A percentile compares a stretch with the other conserved stretches of the same genome.
Conservation (phyloP, 306 rosid species). For the Notholithocarpus densiflorus region DNA sequence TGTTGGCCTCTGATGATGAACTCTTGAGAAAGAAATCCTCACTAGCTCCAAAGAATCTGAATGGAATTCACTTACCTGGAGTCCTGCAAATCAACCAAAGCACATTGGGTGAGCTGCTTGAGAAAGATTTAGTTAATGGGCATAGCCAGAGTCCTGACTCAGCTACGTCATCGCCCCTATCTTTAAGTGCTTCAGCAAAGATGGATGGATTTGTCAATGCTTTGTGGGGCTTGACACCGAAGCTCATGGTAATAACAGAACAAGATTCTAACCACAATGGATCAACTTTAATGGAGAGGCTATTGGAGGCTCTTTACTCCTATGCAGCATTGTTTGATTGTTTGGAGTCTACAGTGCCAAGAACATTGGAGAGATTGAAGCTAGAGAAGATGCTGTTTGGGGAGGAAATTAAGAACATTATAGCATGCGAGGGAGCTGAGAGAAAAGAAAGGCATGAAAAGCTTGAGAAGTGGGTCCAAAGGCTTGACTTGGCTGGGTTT, state of each 20-base stretch:
- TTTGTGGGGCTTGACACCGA: conserved; percentile 74
- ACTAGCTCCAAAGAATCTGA: conserved; percentile 30
- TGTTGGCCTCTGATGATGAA: conserved; percentile 68
- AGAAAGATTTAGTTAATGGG: conserved; percentile 59
- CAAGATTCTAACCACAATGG: conserved; percentile 86
- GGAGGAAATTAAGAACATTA: conserved; percentile 80
- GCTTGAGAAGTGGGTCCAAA: conserved; percentile 69
- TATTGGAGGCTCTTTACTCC: conserved; percentile 69
- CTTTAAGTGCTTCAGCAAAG: conserved; percentile 34
- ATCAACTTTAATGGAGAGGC: conserved; percentile 76
- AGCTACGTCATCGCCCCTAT: conserved; percentile 53
- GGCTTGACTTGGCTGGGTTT: conserved; percentile 67
- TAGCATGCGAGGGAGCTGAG: conserved; percentile 84
- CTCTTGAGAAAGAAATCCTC: conserved; percentile 43
- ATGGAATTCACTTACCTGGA: conserved; percentile 49
- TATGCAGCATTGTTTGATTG: conserved; percentile 88
- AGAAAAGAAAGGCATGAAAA: conserved; percentile 87
- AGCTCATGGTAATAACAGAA: conserved; percentile 75
- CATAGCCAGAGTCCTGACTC: conserved; percentile 74
- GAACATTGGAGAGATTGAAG: conserved; percentile 71
- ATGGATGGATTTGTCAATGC: conserved; percentile 66
- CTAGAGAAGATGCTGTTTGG: conserved; percentile 90
- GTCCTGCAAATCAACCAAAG: conserved; percentile 44
- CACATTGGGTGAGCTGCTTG: conserved; percentile 60
- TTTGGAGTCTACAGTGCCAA: conserved; percentile 74